Base-by-base conservation (phyloP, 2,329 filamentous ascomycete species). In the Beauveria medogensis region DNA sequence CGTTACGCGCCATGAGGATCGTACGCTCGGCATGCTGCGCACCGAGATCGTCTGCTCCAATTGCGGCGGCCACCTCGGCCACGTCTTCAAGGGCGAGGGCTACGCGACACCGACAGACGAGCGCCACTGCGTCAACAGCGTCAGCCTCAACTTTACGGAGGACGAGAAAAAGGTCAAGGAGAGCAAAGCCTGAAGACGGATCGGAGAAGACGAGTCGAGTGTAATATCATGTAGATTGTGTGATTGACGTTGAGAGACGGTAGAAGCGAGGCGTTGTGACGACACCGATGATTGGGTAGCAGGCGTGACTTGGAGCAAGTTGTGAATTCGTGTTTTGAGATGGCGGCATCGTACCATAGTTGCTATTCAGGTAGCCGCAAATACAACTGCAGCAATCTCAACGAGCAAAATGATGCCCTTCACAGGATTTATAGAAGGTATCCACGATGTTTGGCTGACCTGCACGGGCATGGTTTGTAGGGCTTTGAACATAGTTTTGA, bases 21-120 rank as follows among this genome's bases (percentile, higher is more conserved):
- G 76, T 53, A 80, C 86, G 0, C 82, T 92, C 56, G 93, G 93
- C 52, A 96, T 96, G 90, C 72, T 80, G 70, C 81, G 94, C 66
- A 97, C 86, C 16, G 94, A 99, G 79, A 99, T 99, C 69, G 88
- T 95, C 9, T 99, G 94, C 76, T 84, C 85, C 65, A 96, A 96
- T 73, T 99, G 94, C 71, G 95, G 94, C 26, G 94, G 94, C 2
- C 92, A 96, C 75, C 73, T 96, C 64, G 92, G 92, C n/a, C 92
- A 96, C 78, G 91, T 96, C 12, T 96, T 96, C 74, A 94, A 95
- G 79, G 92, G 92, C 16, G 92, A 96, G 74, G 88, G 89, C 34
- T 94, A 87, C 70, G 69, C 81, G 8, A 95, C 89, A 24, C 92
- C 94, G 5, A 97, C 92, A 22, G 89, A 99, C 73, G 94, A 99